Percentiles rank a stretch among this genome's conserved stretches.
Conservation (phyloP, 1,284 basidiomycete species). For the Lentinus polychrous region DNA sequence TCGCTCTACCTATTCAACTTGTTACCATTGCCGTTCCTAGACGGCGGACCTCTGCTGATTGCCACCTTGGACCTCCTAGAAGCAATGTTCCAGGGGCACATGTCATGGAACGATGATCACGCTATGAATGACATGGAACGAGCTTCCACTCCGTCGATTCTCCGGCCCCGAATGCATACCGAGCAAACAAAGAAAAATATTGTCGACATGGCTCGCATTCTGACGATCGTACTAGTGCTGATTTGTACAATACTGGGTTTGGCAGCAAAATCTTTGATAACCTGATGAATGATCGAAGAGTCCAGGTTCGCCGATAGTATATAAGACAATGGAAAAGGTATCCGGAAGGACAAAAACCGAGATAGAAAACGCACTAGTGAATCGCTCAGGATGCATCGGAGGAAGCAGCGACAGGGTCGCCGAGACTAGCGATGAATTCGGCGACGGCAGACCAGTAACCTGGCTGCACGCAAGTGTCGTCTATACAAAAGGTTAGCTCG, state of each 20-base stretch:
- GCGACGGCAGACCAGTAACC: slow-evolving; percentile 28
- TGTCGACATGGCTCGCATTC: too few species aligned
- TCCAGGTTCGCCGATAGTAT: too few species aligned
- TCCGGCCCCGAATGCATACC: too few species aligned
- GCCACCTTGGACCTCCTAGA: slow-evolving; percentile 26
- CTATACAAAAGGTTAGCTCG: slow-evolving; percentile 11
- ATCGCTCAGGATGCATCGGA: neutral
- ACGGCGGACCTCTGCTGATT: slow-evolving; percentile 48
- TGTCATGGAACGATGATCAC: too few species aligned
- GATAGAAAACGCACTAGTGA: slow-evolving; percentile 1
- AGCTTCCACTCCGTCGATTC: neutral
- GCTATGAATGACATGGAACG: neutral
- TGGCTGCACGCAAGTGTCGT: slow-evolving; percentile 30
- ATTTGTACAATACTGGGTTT: too few species aligned
- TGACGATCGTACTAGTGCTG: too few species aligned
- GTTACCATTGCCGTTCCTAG: slow-evolving; percentile 55
- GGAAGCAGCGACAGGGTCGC: neutral
- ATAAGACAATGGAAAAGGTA: too few species aligned
- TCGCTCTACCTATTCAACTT: slow-evolving; percentile 72
- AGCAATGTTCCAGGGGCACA: neutral
- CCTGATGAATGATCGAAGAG: too few species aligned
- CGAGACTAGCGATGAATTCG: slow-evolving; percentile 22
- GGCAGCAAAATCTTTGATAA: too few species aligned
- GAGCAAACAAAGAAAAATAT: too few species aligned
- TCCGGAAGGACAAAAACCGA: neutral